Percentiles rank a stretch among this genome's conserved stretches.
These are phyloP conservation scores for Kluyveromyces wickerhamii DNA, from an alignment of 805 yeast species.

Conservation along the genomic window DNA sequence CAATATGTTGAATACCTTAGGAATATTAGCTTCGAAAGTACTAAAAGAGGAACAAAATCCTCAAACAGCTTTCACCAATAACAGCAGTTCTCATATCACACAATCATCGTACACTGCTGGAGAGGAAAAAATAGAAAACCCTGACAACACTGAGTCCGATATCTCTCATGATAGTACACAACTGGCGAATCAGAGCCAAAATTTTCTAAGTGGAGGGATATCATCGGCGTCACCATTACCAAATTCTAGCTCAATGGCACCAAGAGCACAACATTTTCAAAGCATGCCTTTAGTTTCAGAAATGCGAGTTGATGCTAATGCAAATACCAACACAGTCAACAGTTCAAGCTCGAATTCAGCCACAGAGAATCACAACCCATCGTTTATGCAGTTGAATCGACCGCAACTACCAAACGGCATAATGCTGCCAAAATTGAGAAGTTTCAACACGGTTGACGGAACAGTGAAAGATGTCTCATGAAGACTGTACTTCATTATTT, in stretches of 20 bases:
- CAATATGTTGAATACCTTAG: conserved; percentile 41
- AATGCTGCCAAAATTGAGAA: conserved; percentile 22
- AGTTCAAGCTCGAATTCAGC: background rate
- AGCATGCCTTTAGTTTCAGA: background rate
- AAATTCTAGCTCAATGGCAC: background rate
- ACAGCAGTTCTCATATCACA: conserved; percentile 5
- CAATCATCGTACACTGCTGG: background rate
- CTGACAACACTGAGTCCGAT: conserved; percentile 10
- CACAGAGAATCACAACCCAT: background rate
- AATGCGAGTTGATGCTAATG: background rate
- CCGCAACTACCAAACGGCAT: background rate
- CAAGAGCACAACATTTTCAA: background rate
- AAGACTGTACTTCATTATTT: background rate
- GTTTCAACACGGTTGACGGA: conserved; percentile 23
- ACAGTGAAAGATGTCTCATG: conserved; percentile 13
- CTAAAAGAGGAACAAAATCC: conserved; percentile 30
- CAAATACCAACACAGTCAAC: background rate
- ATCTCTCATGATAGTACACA: conserved; percentile 10
- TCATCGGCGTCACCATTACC: background rate
- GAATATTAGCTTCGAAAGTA: conserved; percentile 48
- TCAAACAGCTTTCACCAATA: conserved; percentile 11
- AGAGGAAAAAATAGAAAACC: conserved; percentile 3
- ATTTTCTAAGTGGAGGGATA: background rate
- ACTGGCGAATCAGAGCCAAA: conserved; percentile 1
- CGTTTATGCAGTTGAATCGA: background rate